Evolutionary conservation across 2,329 filamentous ascomycete species (phyloP).

Genomic region (Sporothrix brasiliensis): DNA sequence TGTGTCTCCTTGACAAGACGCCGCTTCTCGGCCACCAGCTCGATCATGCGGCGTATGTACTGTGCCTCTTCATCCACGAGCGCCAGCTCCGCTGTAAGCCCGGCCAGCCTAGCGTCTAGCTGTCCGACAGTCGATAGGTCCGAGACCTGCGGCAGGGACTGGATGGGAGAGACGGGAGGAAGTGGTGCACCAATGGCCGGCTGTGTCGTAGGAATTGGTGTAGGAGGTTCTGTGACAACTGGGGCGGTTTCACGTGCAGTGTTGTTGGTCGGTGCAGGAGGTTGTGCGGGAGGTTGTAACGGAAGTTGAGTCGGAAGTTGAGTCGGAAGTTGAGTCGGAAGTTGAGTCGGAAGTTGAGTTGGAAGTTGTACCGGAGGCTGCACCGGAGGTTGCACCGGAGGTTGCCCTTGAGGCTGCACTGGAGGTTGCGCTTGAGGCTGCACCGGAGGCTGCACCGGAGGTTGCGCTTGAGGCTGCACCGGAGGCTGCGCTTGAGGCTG

Average conservation of each 20-base stretch:
- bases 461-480: background rate
- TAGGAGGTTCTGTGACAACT: background rate
- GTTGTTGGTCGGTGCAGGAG: background rate
- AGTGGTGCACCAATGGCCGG: background rate
- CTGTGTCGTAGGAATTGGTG: background rate
- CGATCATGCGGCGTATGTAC: conserved; percentile 19
- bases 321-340: too few species aligned
- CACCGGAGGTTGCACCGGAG: background rate
- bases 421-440: background rate
- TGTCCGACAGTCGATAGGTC: background rate
- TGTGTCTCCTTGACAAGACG: conserved; percentile 13
- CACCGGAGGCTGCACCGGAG: too few species aligned
- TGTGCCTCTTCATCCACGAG: conserved; percentile 16
- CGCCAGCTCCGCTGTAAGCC: conserved; percentile 11
- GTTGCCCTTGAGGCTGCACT: background rate
- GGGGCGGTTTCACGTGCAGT: background rate
- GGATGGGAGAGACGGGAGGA: background rate
- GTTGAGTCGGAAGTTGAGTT: too few species aligned
- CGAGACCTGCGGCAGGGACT: background rate
- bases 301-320: background rate
- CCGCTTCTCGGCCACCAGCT: conserved; percentile 21
- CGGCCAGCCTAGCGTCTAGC: background rate
- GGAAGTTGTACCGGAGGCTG: too few species aligned
- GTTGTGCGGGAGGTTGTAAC: background rate
- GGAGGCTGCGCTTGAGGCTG: background rate